Conservation (phyloP, 768 basidiomycete genomes). For the Leccinum pellstonianum region DNA sequence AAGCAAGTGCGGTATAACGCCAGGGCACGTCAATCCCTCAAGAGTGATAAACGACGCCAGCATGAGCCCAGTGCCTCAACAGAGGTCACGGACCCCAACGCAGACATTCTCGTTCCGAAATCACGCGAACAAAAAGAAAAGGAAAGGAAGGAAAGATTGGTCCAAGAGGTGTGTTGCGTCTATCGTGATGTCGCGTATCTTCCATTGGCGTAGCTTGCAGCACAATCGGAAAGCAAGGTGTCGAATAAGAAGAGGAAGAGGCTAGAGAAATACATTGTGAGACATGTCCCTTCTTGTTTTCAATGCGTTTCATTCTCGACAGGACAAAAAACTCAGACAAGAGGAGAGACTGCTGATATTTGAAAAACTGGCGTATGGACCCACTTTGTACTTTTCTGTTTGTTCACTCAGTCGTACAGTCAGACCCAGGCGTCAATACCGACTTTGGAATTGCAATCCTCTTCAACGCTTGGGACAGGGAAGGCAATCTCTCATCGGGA, state of each 20-base stretch:
- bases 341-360: conserved; percentile 78
- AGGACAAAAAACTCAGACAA: conserved; percentile 93
- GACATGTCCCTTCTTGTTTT: conserved; percentile 24
- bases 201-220: conserved; percentile 25
- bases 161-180: conserved; percentile 52
- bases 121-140: conserved; percentile 58
- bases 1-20: conserved; percentile 46
- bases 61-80: conserved; percentile 22
- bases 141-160: conserved; percentile 57
- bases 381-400: background rate
- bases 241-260: conserved; percentile 84
- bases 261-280: conserved; percentile 88
- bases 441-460: conserved; percentile 66
- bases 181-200: background rate
- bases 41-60: conserved; percentile 56
- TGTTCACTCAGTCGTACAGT: conserved; percentile 40
- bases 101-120: conserved; percentile 56
- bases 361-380: conserved; percentile 73
- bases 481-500: conserved; percentile 60
- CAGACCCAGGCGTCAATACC: conserved; percentile 72
- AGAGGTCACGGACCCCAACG: conserved; percentile 51
- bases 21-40: conserved; percentile 65
- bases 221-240: conserved; percentile 67
- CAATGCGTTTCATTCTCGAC: background rate
- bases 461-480: conserved; percentile 81